Evolutionary conservation across 371 early-diverging fungal genomes (phyloP).

Genomic region (Mortierella sp.): DNA sequence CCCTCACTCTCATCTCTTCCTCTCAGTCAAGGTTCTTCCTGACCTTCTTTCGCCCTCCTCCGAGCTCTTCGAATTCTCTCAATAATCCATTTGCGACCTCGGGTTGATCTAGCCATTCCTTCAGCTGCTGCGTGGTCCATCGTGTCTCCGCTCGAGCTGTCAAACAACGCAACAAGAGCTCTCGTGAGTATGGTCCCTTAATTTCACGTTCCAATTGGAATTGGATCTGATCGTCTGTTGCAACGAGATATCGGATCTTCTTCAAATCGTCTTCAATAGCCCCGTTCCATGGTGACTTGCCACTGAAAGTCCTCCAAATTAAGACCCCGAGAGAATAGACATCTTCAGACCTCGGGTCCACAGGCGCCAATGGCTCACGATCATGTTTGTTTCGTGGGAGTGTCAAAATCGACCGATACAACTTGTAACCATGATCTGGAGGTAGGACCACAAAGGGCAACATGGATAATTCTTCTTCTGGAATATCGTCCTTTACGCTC

Average conservation of each 20-base stretch:
- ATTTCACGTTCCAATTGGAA: slow-evolving; percentile 65
- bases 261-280: slow-evolving; percentile 70
- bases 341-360: slow-evolving; percentile 72
- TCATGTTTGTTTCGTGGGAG: slow-evolving; percentile 66
- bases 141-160: slow-evolving; percentile 63
- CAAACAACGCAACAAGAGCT: slow-evolving; percentile 62
- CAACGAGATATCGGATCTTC: slow-evolving; percentile 67
- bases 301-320: slow-evolving; percentile 74
- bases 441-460: slow-evolving; percentile 66
- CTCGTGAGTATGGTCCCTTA: slow-evolving; percentile 59
- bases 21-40: slow-evolving; percentile 44
- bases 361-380: slow-evolving; percentile 58
- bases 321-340: slow-evolving; percentile 74
- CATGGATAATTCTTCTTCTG: slow-evolving; percentile 60
- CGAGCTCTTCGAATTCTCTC: slow-evolving; percentile 49
- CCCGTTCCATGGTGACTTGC: slow-evolving; percentile 75
- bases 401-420: slow-evolving; percentile 72
- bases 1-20: not conserved
- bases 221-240: slow-evolving; percentile 62
- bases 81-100: slow-evolving; percentile 23
- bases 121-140: slow-evolving; percentile 51
- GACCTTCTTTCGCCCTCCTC: slow-evolving; percentile 49
- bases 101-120: slow-evolving; percentile 60
- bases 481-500: slow-evolving; percentile 63
- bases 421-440: slow-evolving; percentile 69